Conservation (phyloP, 345 rosid species). For the Camelina sativa region DNA sequence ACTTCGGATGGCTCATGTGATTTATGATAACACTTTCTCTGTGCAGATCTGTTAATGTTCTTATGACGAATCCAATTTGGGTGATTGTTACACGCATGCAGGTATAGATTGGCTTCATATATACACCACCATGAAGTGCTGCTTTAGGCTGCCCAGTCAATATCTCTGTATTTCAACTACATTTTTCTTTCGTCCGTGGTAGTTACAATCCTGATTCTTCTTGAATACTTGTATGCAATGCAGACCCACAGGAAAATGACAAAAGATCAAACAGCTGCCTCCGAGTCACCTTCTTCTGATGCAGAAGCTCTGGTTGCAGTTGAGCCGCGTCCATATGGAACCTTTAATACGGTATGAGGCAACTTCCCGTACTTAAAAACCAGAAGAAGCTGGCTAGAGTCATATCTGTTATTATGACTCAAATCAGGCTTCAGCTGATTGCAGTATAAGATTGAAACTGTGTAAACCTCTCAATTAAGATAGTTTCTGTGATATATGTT, state of each 20-base stretch:
- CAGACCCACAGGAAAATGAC: slow-evolving; percentile 80
- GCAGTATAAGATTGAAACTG: neutral
- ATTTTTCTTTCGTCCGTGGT: neutral
- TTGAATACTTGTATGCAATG: slow-evolving; percentile 33
- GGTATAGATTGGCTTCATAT: no score
- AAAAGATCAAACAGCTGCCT: slow-evolving; percentile 42
- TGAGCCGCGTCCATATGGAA: slow-evolving; percentile 73
- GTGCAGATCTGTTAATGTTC: slow-evolving; percentile 84
- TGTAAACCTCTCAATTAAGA: neutral
- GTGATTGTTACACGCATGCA: slow-evolving; percentile 97
- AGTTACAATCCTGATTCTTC: slow-evolving; percentile 21
- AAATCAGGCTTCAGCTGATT: neutral
- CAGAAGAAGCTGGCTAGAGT: neutral
- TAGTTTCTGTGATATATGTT: slow-evolving; percentile 14
- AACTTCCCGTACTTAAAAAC: slow-evolving; percentile 15
- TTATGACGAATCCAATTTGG: slow-evolving; percentile 96
- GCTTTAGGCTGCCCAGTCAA: neutral
- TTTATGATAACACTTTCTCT: slow-evolving; percentile 33
- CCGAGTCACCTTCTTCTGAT: slow-evolving; percentile 50
- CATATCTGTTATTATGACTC: neutral
- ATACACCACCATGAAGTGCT: slow-evolving; percentile 7
- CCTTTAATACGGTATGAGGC: slow-evolving; percentile 67
- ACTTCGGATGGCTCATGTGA: slow-evolving; percentile 19
- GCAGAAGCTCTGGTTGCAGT: slow-evolving; percentile 48
- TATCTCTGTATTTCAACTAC: neutral